A percentile compares a stretch with the other conserved stretches of the same genome.
Evolutionary conservation across 768 basidiomycete genomes (phyloP).

Genomic region (Asterophora lycoperdoides): DNA sequence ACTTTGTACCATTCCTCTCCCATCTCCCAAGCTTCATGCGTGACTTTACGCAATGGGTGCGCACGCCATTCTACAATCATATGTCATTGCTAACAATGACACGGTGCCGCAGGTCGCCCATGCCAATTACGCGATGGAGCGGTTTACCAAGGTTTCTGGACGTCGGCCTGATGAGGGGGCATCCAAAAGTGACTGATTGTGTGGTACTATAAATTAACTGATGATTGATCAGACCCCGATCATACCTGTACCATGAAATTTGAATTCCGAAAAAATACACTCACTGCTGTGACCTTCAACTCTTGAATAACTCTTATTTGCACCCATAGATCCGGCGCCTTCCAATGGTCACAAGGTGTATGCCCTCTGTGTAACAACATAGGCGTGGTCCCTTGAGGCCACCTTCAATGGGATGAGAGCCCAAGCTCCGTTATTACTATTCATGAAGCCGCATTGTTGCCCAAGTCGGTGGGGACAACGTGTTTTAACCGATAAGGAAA

Average conservation of each 20-base stretch:
- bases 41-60: conserved; percentile 76
- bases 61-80: conserved; percentile 13
- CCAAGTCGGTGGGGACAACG: neutral
- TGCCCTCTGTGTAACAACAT: neutral
- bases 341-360: neutral
- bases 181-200: neutral
- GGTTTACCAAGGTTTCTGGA: conserved; percentile 63
- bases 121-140: conserved; percentile 69
- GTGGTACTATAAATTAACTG: neutral
- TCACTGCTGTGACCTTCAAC: neutral
- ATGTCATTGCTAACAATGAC: conserved; percentile 1
- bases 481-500: neutral
- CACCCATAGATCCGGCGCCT: neutral
- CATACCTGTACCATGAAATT: no score
- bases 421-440: neutral
- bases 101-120: conserved; percentile 44
- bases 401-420: neutral
- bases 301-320: neutral
- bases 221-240: no score
- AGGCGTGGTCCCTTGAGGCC: neutral
- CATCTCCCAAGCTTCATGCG: conserved; percentile 67
- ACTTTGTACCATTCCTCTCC: conserved; percentile 52
- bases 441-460: neutral
- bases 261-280: neutral
- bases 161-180: conserved; percentile 51